Evolutionary conservation across 805 yeast species (phyloP), one percentile per base, ranked within the genome.

Genomic region (Barnettozyma sucrosica): DNA sequence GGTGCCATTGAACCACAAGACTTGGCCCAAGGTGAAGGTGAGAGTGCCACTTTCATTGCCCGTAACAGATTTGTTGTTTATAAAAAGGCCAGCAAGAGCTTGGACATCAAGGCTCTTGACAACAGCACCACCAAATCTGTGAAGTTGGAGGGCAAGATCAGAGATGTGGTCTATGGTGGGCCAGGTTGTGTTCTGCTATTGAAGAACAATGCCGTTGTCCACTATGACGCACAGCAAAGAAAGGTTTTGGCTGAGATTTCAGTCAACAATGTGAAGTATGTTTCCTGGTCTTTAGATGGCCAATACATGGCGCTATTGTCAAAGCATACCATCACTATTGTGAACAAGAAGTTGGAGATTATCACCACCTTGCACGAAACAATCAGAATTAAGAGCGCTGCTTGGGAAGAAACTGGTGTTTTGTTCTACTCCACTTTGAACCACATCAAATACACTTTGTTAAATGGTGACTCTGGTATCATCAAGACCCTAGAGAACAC

Each of bases 391-490:
- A 93, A 93, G 72, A 83, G 95, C 70, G 97, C 97, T 41, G 88
- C 96, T 18, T 93, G 97, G 97, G 98, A 93, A 66, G 97, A 89
- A 57, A 73, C 86, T 43, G 92, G 92, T 45, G 96, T 95, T 28
- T 76, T 93, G 65, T 76, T 93, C 55, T 93, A 92, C 69, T 85
- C 97, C 19, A 93, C 99, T 7, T 75, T 93, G 66, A 92, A 92
- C 70, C 99, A 93, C 66, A 85, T 95, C 69, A 93, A 92, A 70
- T 93, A 92, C 68, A 84, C 92, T 41, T 73, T 93, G 62, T 74
- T 92, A 63, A 93, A 90, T 63, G 99, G 99, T 59, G 99, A 95
- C 65, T 80, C 74, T 58, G 99, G 99, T 61, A 89, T 93, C 43
- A 86, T 93, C 58, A 89, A 88, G 68, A 93, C 99, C 19, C 74